Evolutionary conservation across 2,329 filamentous ascomycete genomes (phyloP).

Genomic region (Elsinoe necatrix): DNA sequence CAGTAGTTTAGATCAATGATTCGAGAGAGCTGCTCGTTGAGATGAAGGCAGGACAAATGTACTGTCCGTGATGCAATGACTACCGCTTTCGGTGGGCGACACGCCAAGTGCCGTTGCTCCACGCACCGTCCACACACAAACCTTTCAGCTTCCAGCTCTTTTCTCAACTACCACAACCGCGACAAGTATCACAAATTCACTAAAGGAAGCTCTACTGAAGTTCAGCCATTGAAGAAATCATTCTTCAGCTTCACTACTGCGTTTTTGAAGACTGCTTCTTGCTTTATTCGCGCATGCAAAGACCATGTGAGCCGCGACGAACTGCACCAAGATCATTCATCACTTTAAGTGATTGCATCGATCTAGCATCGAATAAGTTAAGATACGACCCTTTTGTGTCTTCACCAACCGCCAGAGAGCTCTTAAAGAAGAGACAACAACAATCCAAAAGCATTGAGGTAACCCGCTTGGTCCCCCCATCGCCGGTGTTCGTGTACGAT

Average conservation of each 20-base stretch:
- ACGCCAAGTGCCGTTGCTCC: slow-evolving; percentile 1
- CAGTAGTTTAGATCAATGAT: not conserved
- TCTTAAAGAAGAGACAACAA: not conserved
- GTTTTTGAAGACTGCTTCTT: not conserved
- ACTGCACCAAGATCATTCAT: not conserved
- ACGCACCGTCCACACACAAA: not conserved
- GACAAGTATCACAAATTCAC: not conserved
- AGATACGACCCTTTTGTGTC: not conserved
- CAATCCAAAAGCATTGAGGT: not conserved
- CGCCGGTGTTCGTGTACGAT: not conserved
- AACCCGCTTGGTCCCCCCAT: not conserved
- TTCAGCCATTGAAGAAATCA: not conserved
- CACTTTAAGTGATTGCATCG: not conserved
- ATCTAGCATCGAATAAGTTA: not conserved
- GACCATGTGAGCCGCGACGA: not conserved
- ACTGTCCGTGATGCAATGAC: slow-evolving; percentile 1
- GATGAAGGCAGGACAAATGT: not conserved
- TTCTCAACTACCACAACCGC: not conserved
- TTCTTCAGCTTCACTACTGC: too few relatives aligned
- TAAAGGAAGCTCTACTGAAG: not conserved
- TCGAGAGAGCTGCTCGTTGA: too few relatives aligned
- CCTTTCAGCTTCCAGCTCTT: not conserved
- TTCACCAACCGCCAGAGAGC: not conserved
- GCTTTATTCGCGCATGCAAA: not conserved
- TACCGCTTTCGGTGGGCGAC: not conserved